Percentiles rank a stretch among this genome's conserved stretches.
These are phyloP conservation scores for Fusarium anguioides DNA, from an alignment of 2,329 filamentous ascomycete genomes.

Conservation along the genomic window DNA sequence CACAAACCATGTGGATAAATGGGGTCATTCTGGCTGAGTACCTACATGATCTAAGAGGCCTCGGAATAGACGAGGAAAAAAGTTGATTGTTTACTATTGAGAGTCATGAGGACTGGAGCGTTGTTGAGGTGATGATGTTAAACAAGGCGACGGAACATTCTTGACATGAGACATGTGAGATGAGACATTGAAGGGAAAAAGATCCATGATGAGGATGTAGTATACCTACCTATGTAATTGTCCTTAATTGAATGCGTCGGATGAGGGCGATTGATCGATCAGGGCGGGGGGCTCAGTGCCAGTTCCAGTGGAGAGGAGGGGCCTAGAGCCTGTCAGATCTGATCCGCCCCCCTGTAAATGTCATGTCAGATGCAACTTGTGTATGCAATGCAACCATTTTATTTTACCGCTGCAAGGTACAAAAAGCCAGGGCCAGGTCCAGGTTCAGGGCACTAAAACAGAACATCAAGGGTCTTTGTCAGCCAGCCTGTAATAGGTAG, in stretches of 20 bases:
- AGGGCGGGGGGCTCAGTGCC: neutral
- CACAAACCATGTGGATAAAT: slow-evolving; percentile 1
- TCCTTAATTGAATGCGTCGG: slow-evolving; percentile 14
- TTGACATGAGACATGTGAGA: slow-evolving; percentile 35
- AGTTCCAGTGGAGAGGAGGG: neutral
- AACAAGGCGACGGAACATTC: slow-evolving; percentile 25
- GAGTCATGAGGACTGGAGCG: slow-evolving; percentile 1
- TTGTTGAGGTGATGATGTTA: slow-evolving; percentile 23
- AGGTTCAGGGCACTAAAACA: neutral
- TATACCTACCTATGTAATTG: too few species aligned
- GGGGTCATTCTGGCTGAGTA: neutral
- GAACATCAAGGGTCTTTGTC: neutral
- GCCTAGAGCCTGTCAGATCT: slow-evolving; percentile 17
- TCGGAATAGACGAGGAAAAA: neutral
- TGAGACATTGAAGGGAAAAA: slow-evolving; percentile 21
- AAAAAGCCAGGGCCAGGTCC: neutral
- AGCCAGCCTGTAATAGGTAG: neutral
- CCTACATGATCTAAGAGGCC: neutral
- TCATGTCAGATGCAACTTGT: slow-evolving; percentile 15
- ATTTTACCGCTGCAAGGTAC: slow-evolving; percentile 32
- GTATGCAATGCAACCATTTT: slow-evolving; percentile 33
- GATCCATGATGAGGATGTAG: slow-evolving; percentile 2
- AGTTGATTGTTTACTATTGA: slow-evolving; percentile 14
- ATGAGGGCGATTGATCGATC: slow-evolving; percentile 1
- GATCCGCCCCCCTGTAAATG: slow-evolving; percentile 11